Conservation (phyloP, 805 yeast species). For the Cyberlindnera veronae region DNA sequence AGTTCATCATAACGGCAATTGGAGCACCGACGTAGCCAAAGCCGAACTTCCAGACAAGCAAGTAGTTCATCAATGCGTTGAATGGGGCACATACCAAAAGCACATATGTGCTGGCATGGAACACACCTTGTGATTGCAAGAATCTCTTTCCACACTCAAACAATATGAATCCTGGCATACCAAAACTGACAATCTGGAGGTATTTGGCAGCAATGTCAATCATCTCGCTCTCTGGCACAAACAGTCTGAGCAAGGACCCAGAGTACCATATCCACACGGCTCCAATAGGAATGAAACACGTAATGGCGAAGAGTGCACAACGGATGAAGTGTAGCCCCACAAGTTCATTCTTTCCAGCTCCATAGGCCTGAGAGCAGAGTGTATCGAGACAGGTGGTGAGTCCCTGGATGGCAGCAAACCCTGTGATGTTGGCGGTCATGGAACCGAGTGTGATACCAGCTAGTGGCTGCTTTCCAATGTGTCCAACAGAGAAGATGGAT, state of each 20-base stretch:
- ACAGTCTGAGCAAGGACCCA: constrained; percentile 14
- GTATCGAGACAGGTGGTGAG: constrained; percentile 81
- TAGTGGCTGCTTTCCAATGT: constrained; percentile 70
- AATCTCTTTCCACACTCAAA: constrained; percentile 85
- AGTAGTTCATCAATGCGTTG: constrained; percentile 62
- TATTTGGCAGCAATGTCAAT: constrained; percentile 51
- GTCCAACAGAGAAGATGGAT: constrained; percentile 54
- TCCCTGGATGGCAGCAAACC: constrained; percentile 76
- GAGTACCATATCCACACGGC: constrained; percentile 23
- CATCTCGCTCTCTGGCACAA: constrained; percentile 23
- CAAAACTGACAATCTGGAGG: constrained; percentile 47
- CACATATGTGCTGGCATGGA: constrained; percentile 76
- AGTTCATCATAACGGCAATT: constrained; percentile 64
- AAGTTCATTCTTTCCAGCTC: constrained; percentile 66
- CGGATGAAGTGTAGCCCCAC: constrained; percentile 76
- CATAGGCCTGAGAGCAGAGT: constrained; percentile 81
- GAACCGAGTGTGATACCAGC: constrained; percentile 83
- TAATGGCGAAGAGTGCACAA: constrained; percentile 42
- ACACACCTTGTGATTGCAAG: constrained; percentile 82
- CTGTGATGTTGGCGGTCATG: constrained; percentile 78
- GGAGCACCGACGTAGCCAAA: constrained; percentile 84
- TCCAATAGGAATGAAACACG: constrained; percentile 26
- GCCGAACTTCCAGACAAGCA: constrained; percentile 75
- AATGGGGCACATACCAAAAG: constrained; percentile 67
- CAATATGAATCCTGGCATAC: constrained; percentile 73